Evolutionary conservation across 148 eudicot genomes (phyloP).

Genomic region (Rhododendron ferrugineum): DNA sequence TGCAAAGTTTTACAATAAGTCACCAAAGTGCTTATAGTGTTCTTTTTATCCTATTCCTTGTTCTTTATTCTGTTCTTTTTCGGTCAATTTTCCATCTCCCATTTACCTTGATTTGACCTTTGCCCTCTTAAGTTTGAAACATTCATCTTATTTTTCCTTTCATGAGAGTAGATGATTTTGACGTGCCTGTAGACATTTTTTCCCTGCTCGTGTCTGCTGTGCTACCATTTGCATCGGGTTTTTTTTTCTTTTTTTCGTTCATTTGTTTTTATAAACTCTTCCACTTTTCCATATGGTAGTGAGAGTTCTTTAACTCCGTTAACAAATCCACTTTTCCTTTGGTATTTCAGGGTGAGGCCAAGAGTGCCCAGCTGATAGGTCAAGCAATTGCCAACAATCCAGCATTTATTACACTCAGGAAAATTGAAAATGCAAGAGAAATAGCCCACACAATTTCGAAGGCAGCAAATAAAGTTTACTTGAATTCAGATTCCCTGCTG

Average conservation of each 20-base stretch:
- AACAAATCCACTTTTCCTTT: background rate
- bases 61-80: background rate
- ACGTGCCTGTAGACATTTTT: background rate
- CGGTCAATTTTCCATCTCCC: background rate
- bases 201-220: background rate
- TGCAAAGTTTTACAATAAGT: background rate
- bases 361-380: constrained; percentile 93
- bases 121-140: background rate
- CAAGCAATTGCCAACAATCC: constrained; percentile 91
- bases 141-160: background rate
- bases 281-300: background rate
- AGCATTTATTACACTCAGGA: constrained; percentile 80
- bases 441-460: constrained; percentile 59
- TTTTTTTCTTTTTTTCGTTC: background rate
- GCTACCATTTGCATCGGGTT: background rate
- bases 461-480: constrained; percentile 61
- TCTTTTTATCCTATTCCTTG: background rate
- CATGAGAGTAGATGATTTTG: background rate
- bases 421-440: constrained; percentile 84
- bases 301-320: background rate
- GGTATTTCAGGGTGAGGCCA: constrained; percentile 76
- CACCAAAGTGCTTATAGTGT: background rate
- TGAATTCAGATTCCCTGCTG: constrained; percentile 66
- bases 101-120: background rate
- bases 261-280: background rate